Evolutionary conservation across 306 rosid species (phyloP).

Genomic region (Pterocarpus macrocarpus): DNA sequence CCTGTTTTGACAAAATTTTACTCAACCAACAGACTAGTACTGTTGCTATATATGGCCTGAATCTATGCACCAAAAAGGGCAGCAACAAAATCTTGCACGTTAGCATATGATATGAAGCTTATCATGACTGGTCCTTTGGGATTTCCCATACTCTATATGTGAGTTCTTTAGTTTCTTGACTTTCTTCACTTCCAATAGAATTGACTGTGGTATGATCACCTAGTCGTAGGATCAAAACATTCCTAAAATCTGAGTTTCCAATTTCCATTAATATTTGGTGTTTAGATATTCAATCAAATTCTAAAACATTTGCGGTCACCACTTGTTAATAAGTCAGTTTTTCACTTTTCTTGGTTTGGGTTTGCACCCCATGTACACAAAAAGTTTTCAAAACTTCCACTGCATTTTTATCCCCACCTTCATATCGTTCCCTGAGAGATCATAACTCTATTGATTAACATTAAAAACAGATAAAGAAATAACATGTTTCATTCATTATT

Average conservation of each 20-base stretch:
- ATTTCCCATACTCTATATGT: conserved; percentile 13
- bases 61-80: conserved; percentile 53
- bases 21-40: conserved; percentile 40
- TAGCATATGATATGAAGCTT: conserved; percentile 27
- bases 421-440: conserved; percentile 49
- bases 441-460: conserved; percentile 51
- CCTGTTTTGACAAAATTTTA: conserved; percentile 50
- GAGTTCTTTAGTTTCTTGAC: conserved; percentile 34
- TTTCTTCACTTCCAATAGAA: conserved; percentile 42
- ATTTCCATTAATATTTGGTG: conserved; percentile 42
- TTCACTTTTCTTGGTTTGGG: too few relatives aligned
- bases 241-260: not conserved
- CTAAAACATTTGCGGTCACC: not conserved
- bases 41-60: conserved; percentile 42
- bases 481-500: conserved; percentile 22
- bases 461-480: conserved; percentile 30
- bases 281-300: conserved; percentile 50
- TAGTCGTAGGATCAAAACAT: not conserved
- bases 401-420: conserved; percentile 45
- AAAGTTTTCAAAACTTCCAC: too few relatives aligned
- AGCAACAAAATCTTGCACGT: conserved; percentile 43
- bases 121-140: conserved; percentile 31
- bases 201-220: conserved; percentile 39
- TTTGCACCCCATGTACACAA: too few relatives aligned
- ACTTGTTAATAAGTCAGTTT: too few relatives aligned